Evolutionary conservation across 495 filamentous ascomycete species (phyloP), one percentile per base, ranked within the genome.

Genomic region (Hyaloscypha variabilis): DNA sequence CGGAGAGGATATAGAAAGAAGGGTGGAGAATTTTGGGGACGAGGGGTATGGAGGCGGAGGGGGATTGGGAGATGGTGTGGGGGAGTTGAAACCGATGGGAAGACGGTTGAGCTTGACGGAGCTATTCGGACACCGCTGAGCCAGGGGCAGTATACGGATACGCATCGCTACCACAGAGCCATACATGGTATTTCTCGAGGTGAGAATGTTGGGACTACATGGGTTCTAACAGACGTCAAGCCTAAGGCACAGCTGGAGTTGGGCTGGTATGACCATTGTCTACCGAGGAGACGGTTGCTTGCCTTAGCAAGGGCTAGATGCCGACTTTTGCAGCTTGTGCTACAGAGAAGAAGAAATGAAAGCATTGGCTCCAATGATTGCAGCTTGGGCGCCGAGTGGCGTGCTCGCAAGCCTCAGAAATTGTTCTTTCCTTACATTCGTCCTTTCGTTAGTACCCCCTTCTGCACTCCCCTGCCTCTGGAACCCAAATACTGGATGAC

Each of bases 91-190:
- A 28, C 65, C 62, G 1, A 46, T 64, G 57, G 67, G 67, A 28
- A 60, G 58, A 29, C 58, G 62, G 26, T 34, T 68, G 58, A 68
- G 67, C 39, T 58, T 68, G 62, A 57, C 62, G 1, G 67, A 68
- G 28, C 57, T 68, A 11, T 66, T 59, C 61, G 66, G 62, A 28
- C 74, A 71, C 83, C 51, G 51, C 19, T 46, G 39, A 46, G 13
- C 39, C 14, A 46, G 11, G 11, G 39, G 39, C 39, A 46, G 8
- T 1, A 46, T 19, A 11, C 3, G 39, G 1, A 17, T 8, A 46
- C 14, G 19, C 17, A n/a, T 19, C 39, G 39, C 10, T 19, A 17
- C 39, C 4, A 17, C 39, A 46, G 10, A 17, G 17, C 8, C 4
- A 17, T 4, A 46, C 19, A 19, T 46, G 31, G 1, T 13, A 13